Evolutionary conservation across 768 basidiomycete genomes (phyloP), one percentile per base, ranked within the genome.

Genomic region (Naematelia encephala): DNA sequence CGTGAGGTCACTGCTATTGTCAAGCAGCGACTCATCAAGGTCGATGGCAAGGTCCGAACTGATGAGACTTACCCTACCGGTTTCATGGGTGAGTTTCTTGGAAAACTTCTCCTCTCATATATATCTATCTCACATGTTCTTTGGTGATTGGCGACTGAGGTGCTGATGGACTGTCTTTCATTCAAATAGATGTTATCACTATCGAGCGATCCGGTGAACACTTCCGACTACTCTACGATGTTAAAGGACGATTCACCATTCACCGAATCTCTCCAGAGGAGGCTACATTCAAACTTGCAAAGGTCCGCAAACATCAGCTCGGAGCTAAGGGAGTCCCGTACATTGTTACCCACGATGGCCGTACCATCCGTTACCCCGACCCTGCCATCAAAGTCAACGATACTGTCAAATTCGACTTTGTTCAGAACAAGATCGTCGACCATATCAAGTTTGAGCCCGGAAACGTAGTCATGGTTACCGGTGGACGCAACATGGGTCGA

Each of bases 401-500:
- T 82, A 91, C 92, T 53, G 86, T 98, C 80, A 96, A 91, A 80
- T 98, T 88, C 78, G 96, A 98, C 80, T 82, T 99, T 63, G 89
- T 91, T 79, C 87, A 91, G 80, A 84, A 84, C 80, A 96, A 97
- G 83, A 92, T 99, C 78, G 84, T 74, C 61, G 81, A 93, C 75
- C 90, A 85, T 75, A 87, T 94, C 78, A 89, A 91, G 80, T 99
- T 98, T 78, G 96, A 98, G 77, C 90, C 90, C 43, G 93, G 94
- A 60, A 96, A 97, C 83, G 85, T 94, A 65, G 91, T 90, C 79
- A 90, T 94, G 84, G 85, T 96, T 81, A 99, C 96, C 63, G 96
- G 96, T 76, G 96, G 96, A 64, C 91, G 94, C 78, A 99, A 98
- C 87, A 97, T 97, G 91, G 96, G 96, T 67, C 86, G 96, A 81